These are phyloP conservation scores for Camellia lanceoleosa DNA, from an alignment of 148 eudicot species.

Conservation along the genomic window DNA sequence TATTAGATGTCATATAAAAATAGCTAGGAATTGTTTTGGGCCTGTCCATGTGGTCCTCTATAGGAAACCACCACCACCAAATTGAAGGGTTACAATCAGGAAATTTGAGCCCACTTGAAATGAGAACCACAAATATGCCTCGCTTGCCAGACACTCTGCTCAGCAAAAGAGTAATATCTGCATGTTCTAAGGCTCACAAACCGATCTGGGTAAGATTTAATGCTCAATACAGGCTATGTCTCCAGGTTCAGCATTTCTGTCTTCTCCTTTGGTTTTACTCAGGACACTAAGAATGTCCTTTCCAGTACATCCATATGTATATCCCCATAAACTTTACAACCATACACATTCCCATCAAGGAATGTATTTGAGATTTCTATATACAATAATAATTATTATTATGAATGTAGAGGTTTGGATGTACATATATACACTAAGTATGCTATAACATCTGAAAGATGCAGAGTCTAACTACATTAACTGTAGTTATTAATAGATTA, in stretches of 20 bases:
- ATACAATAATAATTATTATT: no score
- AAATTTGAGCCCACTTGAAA: slow-evolving; percentile 19
- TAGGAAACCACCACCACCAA: slow-evolving; percentile 9
- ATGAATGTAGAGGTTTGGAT: no score
- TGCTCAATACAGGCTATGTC: slow-evolving; percentile 4
- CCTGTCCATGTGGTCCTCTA: slow-evolving; percentile 17
- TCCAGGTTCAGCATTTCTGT: slow-evolving; percentile 12
- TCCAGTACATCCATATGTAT: not conserved
- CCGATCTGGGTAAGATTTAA: slow-evolving; percentile 11
- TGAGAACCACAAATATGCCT: slow-evolving; percentile 22
- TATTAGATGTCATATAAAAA: not conserved
- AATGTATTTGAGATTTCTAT: not conserved
- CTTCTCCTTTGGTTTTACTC: slow-evolving; percentile 18
- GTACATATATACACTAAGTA: no score
- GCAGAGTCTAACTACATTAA: not conserved
- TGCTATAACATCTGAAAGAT: not conserved
- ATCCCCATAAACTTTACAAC: not conserved
- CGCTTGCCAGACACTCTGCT: not conserved
- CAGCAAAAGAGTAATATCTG: slow-evolving; percentile 6
- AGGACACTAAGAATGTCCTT: not conserved
- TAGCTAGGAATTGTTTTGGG: not conserved
- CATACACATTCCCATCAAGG: not conserved
- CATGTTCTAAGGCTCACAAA: slow-evolving; percentile 40
- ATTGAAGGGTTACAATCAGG: slow-evolving; percentile 4
- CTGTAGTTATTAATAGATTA: not conserved